Evolutionary conservation across 345 rosid genomes (phyloP).

Genomic region (Reutealis trisperma): DNA sequence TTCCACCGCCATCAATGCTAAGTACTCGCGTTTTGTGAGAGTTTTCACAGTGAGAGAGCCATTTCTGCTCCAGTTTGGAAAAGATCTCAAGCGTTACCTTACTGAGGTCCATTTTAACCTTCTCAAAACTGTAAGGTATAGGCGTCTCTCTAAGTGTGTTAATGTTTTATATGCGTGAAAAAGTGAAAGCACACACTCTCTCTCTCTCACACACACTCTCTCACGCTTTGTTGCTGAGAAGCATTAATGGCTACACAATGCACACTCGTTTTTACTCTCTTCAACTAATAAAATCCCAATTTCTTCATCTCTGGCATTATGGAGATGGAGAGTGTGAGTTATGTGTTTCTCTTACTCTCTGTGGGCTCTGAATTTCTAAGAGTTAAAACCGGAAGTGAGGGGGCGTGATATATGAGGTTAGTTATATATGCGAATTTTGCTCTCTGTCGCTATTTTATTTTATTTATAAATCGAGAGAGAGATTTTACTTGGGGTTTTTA

Average conservation of each 20-base stretch:
- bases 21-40: conserved; percentile 68
- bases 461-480: neutral
- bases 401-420: conserved; percentile 6
- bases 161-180: conserved; percentile 4
- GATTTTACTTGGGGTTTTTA: neutral
- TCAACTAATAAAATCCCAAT: neutral
- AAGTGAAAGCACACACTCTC: neutral
- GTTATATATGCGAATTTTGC: conserved; percentile 25
- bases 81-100: conserved; percentile 92
- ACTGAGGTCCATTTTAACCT: conserved; percentile 66
- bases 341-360: conserved; percentile 8
- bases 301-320: neutral
- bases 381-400: conserved; percentile 24
- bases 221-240: conserved; percentile 39
- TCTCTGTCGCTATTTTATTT: neutral
- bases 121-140: neutral
- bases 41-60: conserved; percentile 83
- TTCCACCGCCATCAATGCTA: conserved; percentile 88
- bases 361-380: conserved; percentile 15
- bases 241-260: conserved; percentile 34
- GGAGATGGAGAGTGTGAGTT: neutral
- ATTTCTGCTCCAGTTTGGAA: conserved; percentile 81
- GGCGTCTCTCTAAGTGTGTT: neutral
- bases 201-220: too few relatives aligned
- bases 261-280: conserved; percentile 14